These are phyloP conservation scores for Lojkania enalia DNA, from an alignment of 2,329 filamentous ascomycete genomes.

Conservation along the genomic window DNA sequence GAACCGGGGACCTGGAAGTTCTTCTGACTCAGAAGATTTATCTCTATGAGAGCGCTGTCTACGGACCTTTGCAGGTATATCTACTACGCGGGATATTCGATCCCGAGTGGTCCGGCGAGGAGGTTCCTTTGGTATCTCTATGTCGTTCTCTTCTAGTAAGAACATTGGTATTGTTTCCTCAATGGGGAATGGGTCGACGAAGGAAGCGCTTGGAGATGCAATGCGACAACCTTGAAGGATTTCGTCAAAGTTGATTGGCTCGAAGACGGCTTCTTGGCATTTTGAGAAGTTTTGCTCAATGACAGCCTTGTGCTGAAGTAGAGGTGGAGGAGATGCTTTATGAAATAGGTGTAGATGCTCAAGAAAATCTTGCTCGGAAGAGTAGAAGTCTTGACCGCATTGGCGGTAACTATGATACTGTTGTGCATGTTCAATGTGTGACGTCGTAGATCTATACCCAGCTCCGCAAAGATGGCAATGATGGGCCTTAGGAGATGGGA, in stretches of 20 bases:
- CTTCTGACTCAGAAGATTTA: neutral
- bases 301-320: conserved; percentile 30
- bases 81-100: neutral
- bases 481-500: conserved; percentile 39
- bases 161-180: conserved; percentile 11
- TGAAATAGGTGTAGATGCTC: conserved; percentile 41
- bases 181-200: conserved; percentile 33
- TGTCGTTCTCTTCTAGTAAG: neutral
- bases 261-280: conserved; percentile 41
- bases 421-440: conserved; percentile 39
- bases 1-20: conserved; percentile 32
- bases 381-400: conserved; percentile 40
- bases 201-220: conserved; percentile 23
- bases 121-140: conserved; percentile 9
- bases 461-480: conserved; percentile 42
- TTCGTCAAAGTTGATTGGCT: conserved; percentile 40
- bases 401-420: conserved; percentile 38
- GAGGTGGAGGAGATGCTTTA: conserved; percentile 29
- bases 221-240: conserved; percentile 35
- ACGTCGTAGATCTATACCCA: conserved; percentile 29
- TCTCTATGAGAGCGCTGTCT: conserved; percentile 23
- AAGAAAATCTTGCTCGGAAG: conserved; percentile 37
- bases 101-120: conserved; percentile 22
- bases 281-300: conserved; percentile 42
- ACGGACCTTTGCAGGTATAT: conserved; percentile 16